Evolutionary conservation across 2,329 filamentous ascomycete species (phyloP), one percentile per base, ranked within the genome.

Genomic region (Tolypocladium nubicola): DNA sequence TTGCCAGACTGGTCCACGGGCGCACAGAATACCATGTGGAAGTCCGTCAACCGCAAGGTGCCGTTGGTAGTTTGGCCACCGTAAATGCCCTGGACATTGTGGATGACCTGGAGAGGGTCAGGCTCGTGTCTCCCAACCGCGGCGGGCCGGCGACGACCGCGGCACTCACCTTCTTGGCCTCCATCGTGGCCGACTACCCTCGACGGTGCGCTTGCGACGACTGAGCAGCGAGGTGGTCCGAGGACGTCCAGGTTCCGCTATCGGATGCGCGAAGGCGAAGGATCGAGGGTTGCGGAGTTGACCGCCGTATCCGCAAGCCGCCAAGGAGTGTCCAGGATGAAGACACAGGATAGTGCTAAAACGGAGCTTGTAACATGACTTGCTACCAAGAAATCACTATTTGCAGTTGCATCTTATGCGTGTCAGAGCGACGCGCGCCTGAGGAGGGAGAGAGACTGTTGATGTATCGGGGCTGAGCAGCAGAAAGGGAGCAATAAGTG

Each of bases 31-130:
- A 82, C 74, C 60, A 82, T 75, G 70, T 88, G 85, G 69, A 83
- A 84, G 66, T 84, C 78, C 61, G 82, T 84, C 57, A 87, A 75
- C 65, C 83, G 80, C 56, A 87, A 72, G 59, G 78, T 82, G 60
- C 82, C 83, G 30, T 73, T 73, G 38, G 79, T 79, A 55, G 77
- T 77, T 62, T 81, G 77, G 65, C 84, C 84, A 56, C 78, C 78
- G 61, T 82, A 78, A 61, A 85, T 77, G 65, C 82, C 80, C 61
- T 83, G 79, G 57, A 86, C 83, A 68, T 81, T 73, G 60, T 88
- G 81, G 64, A 78, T 68, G 58, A 77, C 71, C 77, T 79, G 55
- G 38, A 53, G 54, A 45, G 53, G 14, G 30, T 57, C 52, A 59
- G 57, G 54, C 43, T 53, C 9, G 16, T 35, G n/a, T 53, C 41